Evolutionary conservation across 805 yeast genomes (phyloP).

Genomic region (Candida corydali): DNA sequence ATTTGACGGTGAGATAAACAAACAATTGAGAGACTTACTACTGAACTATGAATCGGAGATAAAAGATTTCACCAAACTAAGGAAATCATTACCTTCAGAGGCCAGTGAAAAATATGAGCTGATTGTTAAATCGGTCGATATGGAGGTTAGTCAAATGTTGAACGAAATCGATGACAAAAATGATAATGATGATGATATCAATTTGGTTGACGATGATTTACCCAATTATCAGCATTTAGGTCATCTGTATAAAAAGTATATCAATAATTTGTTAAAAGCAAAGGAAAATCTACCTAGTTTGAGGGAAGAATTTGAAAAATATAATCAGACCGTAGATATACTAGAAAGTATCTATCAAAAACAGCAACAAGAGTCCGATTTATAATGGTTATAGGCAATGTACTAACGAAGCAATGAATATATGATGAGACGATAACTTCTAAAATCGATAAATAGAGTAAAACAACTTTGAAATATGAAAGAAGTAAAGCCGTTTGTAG

Average conservation of each 20-base stretch:
- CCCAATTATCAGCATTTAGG: constrained; percentile 1
- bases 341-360: constrained; percentile 19
- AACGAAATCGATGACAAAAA: constrained; percentile 14
- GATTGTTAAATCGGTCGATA: constrained; percentile 27
- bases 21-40: constrained; percentile 51
- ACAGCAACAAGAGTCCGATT: constrained; percentile 7
- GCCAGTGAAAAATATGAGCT: constrained; percentile 35
- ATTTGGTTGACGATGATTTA: constrained; percentile 7
- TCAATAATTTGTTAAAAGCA: constrained; percentile 19
- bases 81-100: constrained; percentile 49
- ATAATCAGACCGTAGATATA: constrained; percentile 27
- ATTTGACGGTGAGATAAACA: constrained; percentile 63
- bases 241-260: constrained; percentile 23
- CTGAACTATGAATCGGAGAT: constrained; percentile 61
- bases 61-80: constrained; percentile 48
- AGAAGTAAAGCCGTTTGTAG: too few species aligned
- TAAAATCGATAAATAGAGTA: too few species aligned
- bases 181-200: constrained; percentile 11
- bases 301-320: constrained; percentile 29
- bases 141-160: constrained; percentile 23
- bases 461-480: too few species aligned
- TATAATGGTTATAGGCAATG: background rate
- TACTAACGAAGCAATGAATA: background rate
- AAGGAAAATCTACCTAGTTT: constrained; percentile 36
- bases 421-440: too few species aligned